Percentiles rank a stretch among this genome's conserved stretches.
These are phyloP conservation scores for Geosmithia flava DNA, from an alignment of 2,329 filamentous ascomycete species.

Conservation along the genomic window DNA sequence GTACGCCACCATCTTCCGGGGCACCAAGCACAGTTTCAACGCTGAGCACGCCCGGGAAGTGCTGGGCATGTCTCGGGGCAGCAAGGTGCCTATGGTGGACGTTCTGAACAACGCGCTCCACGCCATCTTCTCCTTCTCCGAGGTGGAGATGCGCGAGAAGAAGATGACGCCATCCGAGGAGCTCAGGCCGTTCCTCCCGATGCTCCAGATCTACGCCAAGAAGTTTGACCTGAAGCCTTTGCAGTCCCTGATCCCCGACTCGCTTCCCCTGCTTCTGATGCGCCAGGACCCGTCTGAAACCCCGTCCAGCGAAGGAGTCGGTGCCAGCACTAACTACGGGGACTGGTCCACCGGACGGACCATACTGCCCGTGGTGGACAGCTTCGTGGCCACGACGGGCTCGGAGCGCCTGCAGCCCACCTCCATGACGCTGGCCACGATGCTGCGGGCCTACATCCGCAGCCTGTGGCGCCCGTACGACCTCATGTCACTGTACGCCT, in stretches of 20 bases:
- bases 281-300: not conserved
- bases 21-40: slow-evolving; percentile 49
- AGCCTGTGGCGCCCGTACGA: slow-evolving; percentile 24
- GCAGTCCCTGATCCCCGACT: slow-evolving; percentile 23
- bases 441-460: slow-evolving; percentile 33
- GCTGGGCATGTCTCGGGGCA: slow-evolving; percentile 22
- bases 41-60: slow-evolving; percentile 32
- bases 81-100: slow-evolving; percentile 26
- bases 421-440: slow-evolving; percentile 26
- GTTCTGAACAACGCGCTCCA: slow-evolving; percentile 31
- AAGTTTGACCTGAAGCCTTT: slow-evolving; percentile 34
- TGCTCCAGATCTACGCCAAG: slow-evolving; percentile 36
- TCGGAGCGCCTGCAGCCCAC: slow-evolving; percentile 19
- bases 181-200: slow-evolving; percentile 27
- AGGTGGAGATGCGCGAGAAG: slow-evolving; percentile 22
- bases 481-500: slow-evolving; percentile 31
- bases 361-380: slow-evolving; percentile 19
- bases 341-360: slow-evolving; percentile 16
- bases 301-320: not conserved
- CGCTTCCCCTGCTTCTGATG: slow-evolving; percentile 16
- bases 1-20: slow-evolving; percentile 57
- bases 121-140: slow-evolving; percentile 30
- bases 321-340: not conserved
- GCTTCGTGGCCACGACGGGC: slow-evolving; percentile 13
- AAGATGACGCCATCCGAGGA: slow-evolving; percentile 16